These are phyloP conservation scores for Basidiobolus meristosporus DNA, from an alignment of 371 early-diverging fungal genomes.

Conservation along the genomic window DNA sequence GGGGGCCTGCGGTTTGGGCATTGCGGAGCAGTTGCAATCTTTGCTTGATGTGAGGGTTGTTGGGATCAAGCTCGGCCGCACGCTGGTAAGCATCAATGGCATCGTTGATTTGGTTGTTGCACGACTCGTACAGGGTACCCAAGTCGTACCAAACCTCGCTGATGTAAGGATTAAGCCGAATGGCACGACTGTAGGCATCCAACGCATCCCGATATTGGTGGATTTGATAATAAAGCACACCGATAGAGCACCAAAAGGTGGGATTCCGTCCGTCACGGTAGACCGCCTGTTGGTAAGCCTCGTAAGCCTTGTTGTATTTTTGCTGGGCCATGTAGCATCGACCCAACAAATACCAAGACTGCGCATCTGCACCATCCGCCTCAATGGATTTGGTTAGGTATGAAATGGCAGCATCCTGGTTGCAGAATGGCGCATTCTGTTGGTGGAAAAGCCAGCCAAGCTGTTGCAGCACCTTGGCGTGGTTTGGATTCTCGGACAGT, in stretches of 20 bases:
- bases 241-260: constrained; percentile 97
- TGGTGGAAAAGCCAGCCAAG: constrained; percentile 91
- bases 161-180: constrained; percentile 82
- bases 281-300: constrained; percentile 95
- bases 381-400: constrained; percentile 71
- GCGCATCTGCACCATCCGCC: constrained; percentile 73
- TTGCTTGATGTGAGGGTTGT: constrained; percentile 63
- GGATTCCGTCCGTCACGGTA: constrained; percentile 88
- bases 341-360: constrained; percentile 89
- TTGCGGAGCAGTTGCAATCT: constrained; percentile 34
- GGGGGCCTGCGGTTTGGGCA: constrained; percentile 6
- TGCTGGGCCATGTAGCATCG: constrained; percentile 92
- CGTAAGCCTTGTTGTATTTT: constrained; percentile 90
- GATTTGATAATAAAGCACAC: constrained; percentile 88
- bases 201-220: constrained; percentile 73
- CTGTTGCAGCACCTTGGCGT: constrained; percentile 90
- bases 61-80: constrained; percentile 81
- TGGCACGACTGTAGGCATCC: constrained; percentile 92
- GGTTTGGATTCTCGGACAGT: constrained; percentile 70
- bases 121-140: constrained; percentile 91
- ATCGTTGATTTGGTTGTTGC: constrained; percentile 92
- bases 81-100: constrained; percentile 93
- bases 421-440: constrained; percentile 52
- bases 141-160: constrained; percentile 95
- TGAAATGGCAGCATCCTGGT: constrained; percentile 66